Evolutionary conservation across 140 eudicot genomes (phyloP).

Genomic region (Stevia rebaudiana): DNA sequence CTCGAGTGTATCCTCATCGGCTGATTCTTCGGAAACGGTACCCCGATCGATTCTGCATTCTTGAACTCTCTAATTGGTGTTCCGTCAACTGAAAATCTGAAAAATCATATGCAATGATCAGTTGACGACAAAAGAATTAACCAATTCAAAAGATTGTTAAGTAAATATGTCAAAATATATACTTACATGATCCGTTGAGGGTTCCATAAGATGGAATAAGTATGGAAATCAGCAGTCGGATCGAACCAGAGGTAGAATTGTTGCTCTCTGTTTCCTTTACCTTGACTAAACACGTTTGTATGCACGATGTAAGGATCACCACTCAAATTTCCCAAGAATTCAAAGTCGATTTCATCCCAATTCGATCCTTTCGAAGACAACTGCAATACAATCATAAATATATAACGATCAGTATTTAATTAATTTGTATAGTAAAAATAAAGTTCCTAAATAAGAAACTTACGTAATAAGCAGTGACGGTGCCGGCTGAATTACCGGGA

Average conservation of each 20-base stretch:
- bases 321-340: conserved; percentile 52
- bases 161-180: neutral
- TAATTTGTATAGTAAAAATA: too few species aligned
- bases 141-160: neutral
- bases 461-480: conserved; percentile 51
- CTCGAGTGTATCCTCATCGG: conserved; percentile 66
- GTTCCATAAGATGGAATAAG: conserved; percentile 48
- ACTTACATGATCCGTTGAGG: conserved; percentile 44
- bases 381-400: conserved; percentile 19
- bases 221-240: conserved; percentile 62
- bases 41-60: conserved; percentile 47
- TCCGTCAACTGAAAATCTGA: conserved; percentile 61
- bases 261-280: conserved; percentile 53
- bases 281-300: conserved; percentile 57
- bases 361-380: conserved; percentile 44
- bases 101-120: neutral
- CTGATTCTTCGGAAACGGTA: conserved; percentile 49
- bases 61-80: conserved; percentile 61
- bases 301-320: conserved; percentile 56
- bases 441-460: neutral
- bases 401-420: neutral
- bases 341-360: conserved; percentile 59
- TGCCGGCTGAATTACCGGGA: conserved; percentile 59
- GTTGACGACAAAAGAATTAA: neutral
- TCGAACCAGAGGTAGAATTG: conserved; percentile 63